Conservation (phyloP, 176 grass and related monocot species). For the Tillandsia fasciculata region DNA sequence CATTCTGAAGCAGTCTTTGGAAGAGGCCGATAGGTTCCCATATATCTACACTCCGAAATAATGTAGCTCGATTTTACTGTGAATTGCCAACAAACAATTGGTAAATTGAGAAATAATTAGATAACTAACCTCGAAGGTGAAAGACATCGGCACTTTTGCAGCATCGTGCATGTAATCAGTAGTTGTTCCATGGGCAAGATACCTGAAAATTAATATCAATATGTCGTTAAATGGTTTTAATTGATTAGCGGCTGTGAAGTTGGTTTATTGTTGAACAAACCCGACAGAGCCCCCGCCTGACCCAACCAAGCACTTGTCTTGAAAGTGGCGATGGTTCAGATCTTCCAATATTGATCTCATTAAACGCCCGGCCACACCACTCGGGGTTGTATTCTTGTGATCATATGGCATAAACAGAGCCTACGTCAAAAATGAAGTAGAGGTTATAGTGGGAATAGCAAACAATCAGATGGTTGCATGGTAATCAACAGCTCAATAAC, state of each 20-base stretch:
- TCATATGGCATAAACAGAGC: conserved; percentile 99
- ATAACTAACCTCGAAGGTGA: conserved; percentile 89
- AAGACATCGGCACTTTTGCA: conserved; percentile 86
- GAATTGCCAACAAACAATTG: conserved; percentile 8
- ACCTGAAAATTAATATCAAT: conserved; percentile 33
- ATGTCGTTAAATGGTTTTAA: neutral
- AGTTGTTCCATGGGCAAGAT: conserved; percentile 97
- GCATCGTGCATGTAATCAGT: conserved; percentile 89
- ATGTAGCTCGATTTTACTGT: neutral
- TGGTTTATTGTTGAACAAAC: conserved; percentile 34
- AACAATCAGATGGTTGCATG: neutral
- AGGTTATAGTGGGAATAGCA: neutral
- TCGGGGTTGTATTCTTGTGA: conserved; percentile 89
- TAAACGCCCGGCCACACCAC: conserved; percentile 43
- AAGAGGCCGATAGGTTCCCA: conserved; percentile 66
- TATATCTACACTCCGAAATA: conserved; percentile 48
- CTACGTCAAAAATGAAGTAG: conserved; percentile 24
- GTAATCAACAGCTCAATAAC: too few relatives aligned
- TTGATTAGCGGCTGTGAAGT: neutral
- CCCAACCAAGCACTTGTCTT: conserved; percentile 83
- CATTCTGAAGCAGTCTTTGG: conserved; percentile 87
- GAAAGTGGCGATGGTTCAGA: conserved; percentile 73
- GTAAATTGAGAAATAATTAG: neutral
- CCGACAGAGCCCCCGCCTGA: conserved; percentile 93
- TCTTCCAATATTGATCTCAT: conserved; percentile 78